A percentile compares a stretch with the other conserved stretches of the same genome.
phyloP scores from a whole-genome alignment of 176 grass and related monocot species.

The Dactylis glomerata region DNA sequence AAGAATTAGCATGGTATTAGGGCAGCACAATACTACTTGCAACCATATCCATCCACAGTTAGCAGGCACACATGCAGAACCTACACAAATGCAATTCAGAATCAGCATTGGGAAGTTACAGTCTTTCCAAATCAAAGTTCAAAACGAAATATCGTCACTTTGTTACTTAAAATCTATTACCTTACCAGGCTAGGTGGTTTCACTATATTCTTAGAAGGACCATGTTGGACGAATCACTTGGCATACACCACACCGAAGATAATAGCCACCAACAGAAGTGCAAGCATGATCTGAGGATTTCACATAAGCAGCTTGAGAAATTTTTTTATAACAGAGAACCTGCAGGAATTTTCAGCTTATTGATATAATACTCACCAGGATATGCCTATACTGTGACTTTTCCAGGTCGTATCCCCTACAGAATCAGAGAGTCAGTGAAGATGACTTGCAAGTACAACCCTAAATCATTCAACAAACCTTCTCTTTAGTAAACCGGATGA shows the following conservation, averaged over 20 bases:
- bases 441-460: neutral
- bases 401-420: constrained; percentile 55
- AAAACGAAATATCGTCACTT: neutral
- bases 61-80: neutral
- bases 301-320: constrained; percentile 24
- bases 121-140: neutral
- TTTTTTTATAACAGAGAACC: neutral
- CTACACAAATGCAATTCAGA: neutral
- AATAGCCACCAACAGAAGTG: constrained; percentile 60
- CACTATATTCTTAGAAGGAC: neutral
- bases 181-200: neutral
- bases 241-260: constrained; percentile 48
- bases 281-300: constrained; percentile 48
- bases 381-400: constrained; percentile 48
- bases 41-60: neutral
- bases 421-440: constrained; percentile 7
- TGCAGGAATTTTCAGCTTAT: neutral
- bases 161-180: neutral
- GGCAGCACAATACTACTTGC: neutral
- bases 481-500: constrained; percentile 64
- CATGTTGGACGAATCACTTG: constrained; percentile 20
- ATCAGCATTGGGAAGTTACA: neutral
- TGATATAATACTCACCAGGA: constrained; percentile 51
- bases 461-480: constrained; percentile 54
- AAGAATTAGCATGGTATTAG: neutral